These are phyloP conservation scores for Nannizziopsis arthrosporioides DNA, from an alignment of 2,329 filamentous ascomycete species.

Conservation along the genomic window DNA sequence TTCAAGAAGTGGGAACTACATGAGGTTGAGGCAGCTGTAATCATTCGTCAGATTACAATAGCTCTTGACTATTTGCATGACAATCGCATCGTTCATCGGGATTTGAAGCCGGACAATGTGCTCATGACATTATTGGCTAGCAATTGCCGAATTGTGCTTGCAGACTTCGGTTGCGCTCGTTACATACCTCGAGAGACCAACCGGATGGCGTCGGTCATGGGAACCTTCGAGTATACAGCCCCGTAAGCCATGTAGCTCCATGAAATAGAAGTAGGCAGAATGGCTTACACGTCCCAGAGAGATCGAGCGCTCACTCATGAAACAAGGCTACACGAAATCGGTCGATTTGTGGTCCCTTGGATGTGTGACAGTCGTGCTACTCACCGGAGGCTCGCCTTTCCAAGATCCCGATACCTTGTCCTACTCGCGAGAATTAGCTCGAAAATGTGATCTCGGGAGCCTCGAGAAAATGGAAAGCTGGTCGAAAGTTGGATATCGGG, in stretches of 20 bases:
- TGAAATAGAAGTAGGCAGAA: neutral
- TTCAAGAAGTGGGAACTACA: slow-evolving; percentile 37
- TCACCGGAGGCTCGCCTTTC: slow-evolving; percentile 42
- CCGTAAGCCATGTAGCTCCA: slow-evolving; percentile 38
- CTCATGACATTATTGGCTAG: slow-evolving; percentile 44
- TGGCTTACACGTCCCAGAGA: slow-evolving; percentile 18
- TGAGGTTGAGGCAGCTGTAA: slow-evolving; percentile 43
- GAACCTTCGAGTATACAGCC: slow-evolving; percentile 47
- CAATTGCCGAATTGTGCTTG: slow-evolving; percentile 45
- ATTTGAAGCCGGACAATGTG: slow-evolving; percentile 54
- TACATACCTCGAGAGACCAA: slow-evolving; percentile 19
- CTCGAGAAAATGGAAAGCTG: slow-evolving; percentile 37
- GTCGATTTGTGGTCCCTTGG: slow-evolving; percentile 55
- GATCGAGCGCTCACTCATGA: slow-evolving; percentile 7
- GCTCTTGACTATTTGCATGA: slow-evolving; percentile 49
- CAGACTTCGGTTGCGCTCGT: slow-evolving; percentile 49
- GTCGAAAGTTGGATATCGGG: slow-evolving; percentile 31
- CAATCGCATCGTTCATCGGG: slow-evolving; percentile 46
- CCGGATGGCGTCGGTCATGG: slow-evolving; percentile 45
- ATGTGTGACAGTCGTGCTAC: slow-evolving; percentile 40
- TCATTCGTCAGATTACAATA: slow-evolving; percentile 45
- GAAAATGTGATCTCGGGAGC: slow-evolving; percentile 32
- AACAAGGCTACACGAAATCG: slow-evolving; percentile 41
- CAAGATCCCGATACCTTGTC: slow-evolving; percentile 24
- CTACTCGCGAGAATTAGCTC: slow-evolving; percentile 24